Conservation (phyloP, 2,329 filamentous ascomycete species). For the Lasiodiplodia citricola region DNA sequence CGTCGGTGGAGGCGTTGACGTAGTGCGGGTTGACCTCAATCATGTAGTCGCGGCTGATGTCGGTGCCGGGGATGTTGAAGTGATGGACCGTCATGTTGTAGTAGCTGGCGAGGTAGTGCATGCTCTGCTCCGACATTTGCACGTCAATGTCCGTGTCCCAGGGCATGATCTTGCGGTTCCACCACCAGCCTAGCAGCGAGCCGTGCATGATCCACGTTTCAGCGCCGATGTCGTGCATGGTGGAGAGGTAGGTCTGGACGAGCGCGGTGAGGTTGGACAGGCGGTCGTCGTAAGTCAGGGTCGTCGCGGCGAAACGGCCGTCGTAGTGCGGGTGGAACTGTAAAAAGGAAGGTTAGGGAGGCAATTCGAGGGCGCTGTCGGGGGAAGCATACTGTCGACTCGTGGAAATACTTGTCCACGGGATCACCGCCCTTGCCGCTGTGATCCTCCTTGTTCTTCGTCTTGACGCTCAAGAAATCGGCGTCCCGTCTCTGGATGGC, state of each 20-base stretch:
- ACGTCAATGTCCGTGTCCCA: conserved; percentile 68
- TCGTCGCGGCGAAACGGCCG: conserved; percentile 57
- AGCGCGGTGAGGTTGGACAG: conserved; percentile 56
- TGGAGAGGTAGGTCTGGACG: conserved; percentile 61
- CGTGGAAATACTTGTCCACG: conserved; percentile 42
- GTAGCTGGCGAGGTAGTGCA: conserved; percentile 61
- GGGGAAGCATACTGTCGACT: conserved; percentile 34
- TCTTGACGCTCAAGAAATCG: conserved; percentile 30
- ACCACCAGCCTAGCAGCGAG: conserved; percentile 66
- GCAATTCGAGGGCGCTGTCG: neutral
- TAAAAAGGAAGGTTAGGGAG: neutral
- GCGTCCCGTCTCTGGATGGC: conserved; percentile 27
- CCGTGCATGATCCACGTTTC: conserved; percentile 70
- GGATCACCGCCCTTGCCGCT: conserved; percentile 32
- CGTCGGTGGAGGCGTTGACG: conserved; percentile 47
- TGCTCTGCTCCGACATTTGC: conserved; percentile 60
- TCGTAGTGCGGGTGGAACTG: conserved; percentile 63
- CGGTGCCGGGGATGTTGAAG: conserved; percentile 41
- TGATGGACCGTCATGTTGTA: conserved; percentile 67
- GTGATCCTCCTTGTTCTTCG: conserved; percentile 31
- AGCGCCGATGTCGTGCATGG: conserved; percentile 61
- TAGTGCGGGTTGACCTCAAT: conserved; percentile 66
- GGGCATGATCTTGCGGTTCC: conserved; percentile 65
- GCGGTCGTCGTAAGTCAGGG: conserved; percentile 55
- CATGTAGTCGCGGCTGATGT: conserved; percentile 50